Conservation (phyloP, 2,329 filamentous ascomycete species). For the Exserohilum turcica region DNA sequence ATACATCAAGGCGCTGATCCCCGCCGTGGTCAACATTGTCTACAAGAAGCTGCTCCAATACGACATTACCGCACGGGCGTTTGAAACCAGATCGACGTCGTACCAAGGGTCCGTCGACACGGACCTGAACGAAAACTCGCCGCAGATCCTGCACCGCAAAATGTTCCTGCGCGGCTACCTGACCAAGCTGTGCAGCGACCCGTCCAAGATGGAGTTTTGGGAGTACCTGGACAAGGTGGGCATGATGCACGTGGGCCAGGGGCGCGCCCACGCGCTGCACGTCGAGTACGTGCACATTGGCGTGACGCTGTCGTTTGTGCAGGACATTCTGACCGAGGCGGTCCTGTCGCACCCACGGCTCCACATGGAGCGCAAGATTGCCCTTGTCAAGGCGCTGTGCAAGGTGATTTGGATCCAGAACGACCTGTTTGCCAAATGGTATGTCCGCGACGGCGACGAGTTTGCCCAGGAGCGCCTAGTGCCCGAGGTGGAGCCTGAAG, state of each 20-base stretch:
- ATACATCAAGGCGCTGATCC: slow-evolving; percentile 81
- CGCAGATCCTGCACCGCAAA: slow-evolving; percentile 77
- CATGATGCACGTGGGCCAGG: slow-evolving; percentile 81
- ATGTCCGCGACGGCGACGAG: slow-evolving; percentile 71
- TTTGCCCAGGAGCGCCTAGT: slow-evolving; percentile 52
- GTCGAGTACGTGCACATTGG: slow-evolving; percentile 83
- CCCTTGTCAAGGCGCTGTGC: slow-evolving; percentile 73
- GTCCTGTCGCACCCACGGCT: slow-evolving; percentile 73
- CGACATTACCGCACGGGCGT: slow-evolving; percentile 80
- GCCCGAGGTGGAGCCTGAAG: slow-evolving; percentile 45
- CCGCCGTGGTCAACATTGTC: slow-evolving; percentile 81
- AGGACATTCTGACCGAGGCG: slow-evolving; percentile 77
- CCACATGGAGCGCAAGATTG: slow-evolving; percentile 70
- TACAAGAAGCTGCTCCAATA: slow-evolving; percentile 81
- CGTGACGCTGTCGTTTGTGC: slow-evolving; percentile 72
- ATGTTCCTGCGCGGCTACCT: slow-evolving; percentile 78
- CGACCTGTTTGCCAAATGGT: slow-evolving; percentile 84
- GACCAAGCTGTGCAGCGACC: slow-evolving; percentile 74
- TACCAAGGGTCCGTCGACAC: slow-evolving; percentile 71
- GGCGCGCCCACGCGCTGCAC: slow-evolving; percentile 72
- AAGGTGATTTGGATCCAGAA: slow-evolving; percentile 91
- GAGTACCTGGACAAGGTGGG: slow-evolving; percentile 84
- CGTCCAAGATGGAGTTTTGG: slow-evolving; percentile 78
- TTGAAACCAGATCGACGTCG: slow-evolving; percentile 64
- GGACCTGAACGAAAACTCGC: slow-evolving; percentile 68